Evolutionary conservation across 345 rosid genomes (phyloP).

Genomic region (Melastoma malabathricum): DNA sequence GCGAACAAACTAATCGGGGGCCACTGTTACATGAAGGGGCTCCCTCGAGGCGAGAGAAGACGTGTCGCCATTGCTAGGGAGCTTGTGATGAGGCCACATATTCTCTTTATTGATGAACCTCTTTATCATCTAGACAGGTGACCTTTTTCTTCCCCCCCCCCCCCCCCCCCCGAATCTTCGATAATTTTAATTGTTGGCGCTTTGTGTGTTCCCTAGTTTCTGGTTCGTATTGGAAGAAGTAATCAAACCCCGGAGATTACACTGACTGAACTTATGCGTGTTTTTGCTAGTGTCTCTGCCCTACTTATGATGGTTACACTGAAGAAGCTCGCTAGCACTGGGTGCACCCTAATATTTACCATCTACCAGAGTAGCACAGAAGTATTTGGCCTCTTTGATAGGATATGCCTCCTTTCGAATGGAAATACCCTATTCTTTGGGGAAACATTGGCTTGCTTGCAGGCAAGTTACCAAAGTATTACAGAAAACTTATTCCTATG

Average conservation of each 20-base stretch:
- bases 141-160: too few species aligned
- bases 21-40: conserved; percentile 93
- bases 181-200: too few species aligned
- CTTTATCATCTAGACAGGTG: conserved; percentile 97
- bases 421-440: conserved; percentile 96
- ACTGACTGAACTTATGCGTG: not conserved
- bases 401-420: conserved; percentile 93
- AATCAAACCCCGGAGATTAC: too few species aligned
- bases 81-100: conserved; percentile 91
- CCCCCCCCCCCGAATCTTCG: too few species aligned
- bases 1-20: conserved; percentile 96
- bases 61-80: conserved; percentile 96
- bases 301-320: conserved; percentile 99
- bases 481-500: not conserved
- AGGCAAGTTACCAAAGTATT: conserved; percentile 28
- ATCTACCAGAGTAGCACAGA: conserved; percentile 94
- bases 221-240: too few species aligned
- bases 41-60: conserved; percentile 86
- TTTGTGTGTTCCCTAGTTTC: too few species aligned
- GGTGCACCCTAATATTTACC: conserved; percentile 88
- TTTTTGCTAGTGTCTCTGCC: conserved; percentile 68
- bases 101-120: conserved; percentile 90
- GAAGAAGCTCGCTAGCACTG: conserved; percentile 91
- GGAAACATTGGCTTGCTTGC: conserved; percentile 96
- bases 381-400: conserved; percentile 97